Evolutionary conservation across 1,284 basidiomycete genomes (phyloP).

Genomic region (Trichosporon inkin): DNA sequence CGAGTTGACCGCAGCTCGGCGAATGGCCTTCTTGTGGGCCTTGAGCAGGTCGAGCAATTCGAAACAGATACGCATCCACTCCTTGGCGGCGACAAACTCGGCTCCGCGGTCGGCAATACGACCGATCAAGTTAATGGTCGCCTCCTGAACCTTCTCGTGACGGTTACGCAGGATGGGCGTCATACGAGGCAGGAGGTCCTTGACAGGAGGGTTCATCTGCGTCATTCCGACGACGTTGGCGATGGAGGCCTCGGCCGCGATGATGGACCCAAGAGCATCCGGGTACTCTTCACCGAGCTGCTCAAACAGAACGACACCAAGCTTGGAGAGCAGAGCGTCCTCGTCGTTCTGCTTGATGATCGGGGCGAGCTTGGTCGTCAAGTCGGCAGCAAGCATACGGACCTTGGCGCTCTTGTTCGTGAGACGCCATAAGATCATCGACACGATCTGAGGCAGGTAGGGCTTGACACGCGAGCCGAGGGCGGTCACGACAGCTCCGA

Average conservation of each 20-base stretch:
- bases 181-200: constrained; percentile 97
- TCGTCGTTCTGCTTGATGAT: constrained; percentile 99
- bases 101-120: constrained; percentile 97
- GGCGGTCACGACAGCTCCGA: constrained; percentile 93
- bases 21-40: constrained; percentile 98
- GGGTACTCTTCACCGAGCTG: constrained; percentile 99
- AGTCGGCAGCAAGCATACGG: constrained; percentile 95
- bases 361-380: constrained; percentile 88
- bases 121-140: constrained; percentile 98
- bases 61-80: constrained; percentile 99
- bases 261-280: constrained; percentile 96
- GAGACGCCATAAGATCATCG: constrained; percentile 97
- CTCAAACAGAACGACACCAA: constrained; percentile 95
- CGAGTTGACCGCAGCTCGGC: constrained; percentile 97
- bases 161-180: constrained; percentile 97
- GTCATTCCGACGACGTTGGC: constrained; percentile 99
- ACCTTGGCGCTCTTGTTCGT: constrained; percentile 99
- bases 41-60: constrained; percentile 95
- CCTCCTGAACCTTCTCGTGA: constrained; percentile 99
- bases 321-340: constrained; percentile 89
- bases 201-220: constrained; percentile 99
- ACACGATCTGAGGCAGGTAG: constrained; percentile 97
- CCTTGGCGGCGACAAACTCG: constrained; percentile 94
- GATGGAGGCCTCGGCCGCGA: constrained; percentile 95
- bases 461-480: constrained; percentile 98